Conservation (phyloP, 1,284 basidiomycete genomes). For the Moniliella sp. region DNA sequence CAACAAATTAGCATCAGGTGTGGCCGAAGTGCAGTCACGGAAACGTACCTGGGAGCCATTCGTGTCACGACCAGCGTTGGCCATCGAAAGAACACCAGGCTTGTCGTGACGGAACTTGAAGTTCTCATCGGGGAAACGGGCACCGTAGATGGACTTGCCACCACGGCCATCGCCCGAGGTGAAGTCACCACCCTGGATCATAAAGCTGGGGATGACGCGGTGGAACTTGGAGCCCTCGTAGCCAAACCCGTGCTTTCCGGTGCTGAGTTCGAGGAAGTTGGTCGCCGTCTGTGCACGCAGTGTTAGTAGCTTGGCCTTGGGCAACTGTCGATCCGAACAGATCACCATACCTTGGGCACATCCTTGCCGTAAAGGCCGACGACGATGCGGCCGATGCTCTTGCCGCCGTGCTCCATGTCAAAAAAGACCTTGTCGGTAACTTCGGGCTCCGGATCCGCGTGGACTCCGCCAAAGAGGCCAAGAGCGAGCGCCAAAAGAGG, state of each 20-base stretch:
- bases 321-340: no score
- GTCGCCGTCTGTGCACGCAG: slow-evolving; percentile 88
- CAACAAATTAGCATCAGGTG: no score
- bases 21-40: no score
- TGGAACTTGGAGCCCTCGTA: slow-evolving; percentile 51
- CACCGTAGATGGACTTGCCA: slow-evolving; percentile 33
- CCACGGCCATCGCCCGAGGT: slow-evolving; percentile 36
- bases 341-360: no score
- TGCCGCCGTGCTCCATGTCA: slow-evolving; percentile 26
- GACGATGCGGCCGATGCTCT: slow-evolving; percentile 19
- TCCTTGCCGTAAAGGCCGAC: no score
- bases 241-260: slow-evolving; percentile 54
- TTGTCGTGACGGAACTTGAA: slow-evolving; percentile 18
- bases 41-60: slow-evolving; percentile 13
- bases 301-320: no score
- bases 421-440: slow-evolving; percentile 26
- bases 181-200: slow-evolving; percentile 53
- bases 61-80: slow-evolving; percentile 18
- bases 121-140: slow-evolving; percentile 24
- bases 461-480: slow-evolving; percentile 1
- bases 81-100: slow-evolving; percentile 37
- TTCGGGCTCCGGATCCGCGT: slow-evolving; percentile 3
- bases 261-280: slow-evolving; percentile 40
- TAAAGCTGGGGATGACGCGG: slow-evolving; percentile 45
- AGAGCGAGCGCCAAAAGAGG: no score